These are phyloP conservation scores for Globisporangium alternatum DNA, from an alignment of 352 stramenopile species.

Conservation along the genomic window DNA sequence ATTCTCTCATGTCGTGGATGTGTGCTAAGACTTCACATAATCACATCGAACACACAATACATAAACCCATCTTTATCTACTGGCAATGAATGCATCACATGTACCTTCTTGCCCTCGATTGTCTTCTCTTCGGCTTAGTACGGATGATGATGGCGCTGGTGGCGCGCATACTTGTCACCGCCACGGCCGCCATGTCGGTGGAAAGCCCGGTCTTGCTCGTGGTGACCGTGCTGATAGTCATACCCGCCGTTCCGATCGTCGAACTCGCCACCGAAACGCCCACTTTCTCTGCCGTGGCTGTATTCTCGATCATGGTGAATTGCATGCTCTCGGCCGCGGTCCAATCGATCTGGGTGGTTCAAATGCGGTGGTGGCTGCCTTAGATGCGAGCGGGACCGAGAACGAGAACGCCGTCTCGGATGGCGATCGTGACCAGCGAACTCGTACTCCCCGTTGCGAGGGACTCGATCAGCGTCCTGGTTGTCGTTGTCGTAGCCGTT, in stretches of 20 bases:
- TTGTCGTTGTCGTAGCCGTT: background rate
- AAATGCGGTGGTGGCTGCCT: background rate
- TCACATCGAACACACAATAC: constrained; percentile 9
- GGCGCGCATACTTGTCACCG: constrained; percentile 7
- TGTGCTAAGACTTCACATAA: background rate
- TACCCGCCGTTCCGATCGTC: background rate
- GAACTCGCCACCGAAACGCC: constrained; percentile 5
- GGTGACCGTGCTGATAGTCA: background rate
- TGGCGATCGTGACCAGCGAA: background rate
- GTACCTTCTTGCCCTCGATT: background rate
- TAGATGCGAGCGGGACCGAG: constrained; percentile 5
- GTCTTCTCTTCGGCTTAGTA: constrained; percentile 3
- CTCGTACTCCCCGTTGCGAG: background rate
- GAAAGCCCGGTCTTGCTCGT: constrained; percentile 11
- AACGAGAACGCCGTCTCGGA: constrained; percentile 4
- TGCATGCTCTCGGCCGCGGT: background rate
- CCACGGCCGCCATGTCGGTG: constrained; percentile 2
- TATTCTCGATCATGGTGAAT: background rate
- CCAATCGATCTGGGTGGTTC: background rate
- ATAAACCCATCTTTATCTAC: constrained; percentile 6
- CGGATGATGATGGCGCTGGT: constrained; percentile 6
- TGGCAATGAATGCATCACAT: background rate
- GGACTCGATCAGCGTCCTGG: background rate
- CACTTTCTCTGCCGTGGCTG: background rate
- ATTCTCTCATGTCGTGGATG: too few species aligned